Base-by-base conservation (phyloP, 331 rosid genomes). In the Rhamnella rubrinervis region DNA sequence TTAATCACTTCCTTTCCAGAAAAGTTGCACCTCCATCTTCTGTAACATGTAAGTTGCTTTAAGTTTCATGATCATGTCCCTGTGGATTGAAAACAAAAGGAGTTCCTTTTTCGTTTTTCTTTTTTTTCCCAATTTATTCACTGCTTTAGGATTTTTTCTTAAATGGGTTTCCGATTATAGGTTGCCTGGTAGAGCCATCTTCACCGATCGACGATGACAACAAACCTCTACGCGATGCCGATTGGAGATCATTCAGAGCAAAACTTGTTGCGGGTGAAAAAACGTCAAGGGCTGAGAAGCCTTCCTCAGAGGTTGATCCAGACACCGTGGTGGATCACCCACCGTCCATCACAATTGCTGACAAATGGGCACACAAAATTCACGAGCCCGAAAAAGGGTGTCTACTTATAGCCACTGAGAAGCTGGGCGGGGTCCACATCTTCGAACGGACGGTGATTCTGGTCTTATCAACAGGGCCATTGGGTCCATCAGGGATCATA, bases 371-470 rank as follows among this genome's bases (percentile, higher is more conserved):
- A 13, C 85, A 85, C 63, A 25, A 47, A 0, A 77, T 85, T 26
- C 87, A 80, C 8, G 80, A 77, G 71, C 85, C 90, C 3, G 87
- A 85, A 70, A 85, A 49, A 61, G 90, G 90, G 2, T 85, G 90
- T 71, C 71, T 82, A n/a, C 78, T 85, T n/a, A 70, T 85, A 1
- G 87, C 90, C 5, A 85, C 88, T 0, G 89, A 87, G 31, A 87
- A 84, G 87, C 95, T 89, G 0, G 92, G 87, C n/a, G 95, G 98
- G 64, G 95, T 92, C 52, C 98, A 92, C 70, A 87, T 92, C 8
- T 92, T 92, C 25, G 92, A 89, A 62, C 72, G 89, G 51, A 80
- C 95, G 0, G 96, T 92, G 18, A 73, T 89, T 47, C 86, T 89
- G 20, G 68, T 87, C 11, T 47, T 92, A 15, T 76, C 89, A n/a